Conservation (phyloP, 495 filamentous ascomycete genomes). For the Xeromyces bisporus region DNA sequence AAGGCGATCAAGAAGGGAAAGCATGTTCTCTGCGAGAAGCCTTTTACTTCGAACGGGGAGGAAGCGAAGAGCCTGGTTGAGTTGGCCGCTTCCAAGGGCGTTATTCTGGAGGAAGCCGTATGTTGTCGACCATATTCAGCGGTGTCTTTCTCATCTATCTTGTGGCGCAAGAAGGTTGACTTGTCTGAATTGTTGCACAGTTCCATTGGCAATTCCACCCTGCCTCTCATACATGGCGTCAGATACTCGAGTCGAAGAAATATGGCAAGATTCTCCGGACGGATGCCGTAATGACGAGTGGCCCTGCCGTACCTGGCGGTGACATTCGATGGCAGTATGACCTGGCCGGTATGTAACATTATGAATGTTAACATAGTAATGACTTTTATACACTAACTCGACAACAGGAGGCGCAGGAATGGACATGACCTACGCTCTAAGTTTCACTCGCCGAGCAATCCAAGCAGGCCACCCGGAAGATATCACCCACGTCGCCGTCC, state of each 20-base stretch:
- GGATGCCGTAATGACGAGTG: slow-evolving; percentile 9
- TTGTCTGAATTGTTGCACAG: slow-evolving; percentile 36
- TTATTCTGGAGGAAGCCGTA: slow-evolving; percentile 9
- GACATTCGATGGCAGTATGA: slow-evolving; percentile 41
- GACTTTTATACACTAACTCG: no score
- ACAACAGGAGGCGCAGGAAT: slow-evolving; percentile 5
- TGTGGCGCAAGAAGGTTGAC: no score
- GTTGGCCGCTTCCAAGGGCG: slow-evolving; percentile 9
- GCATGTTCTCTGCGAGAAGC: slow-evolving; percentile 44
- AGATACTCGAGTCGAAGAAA: slow-evolving; percentile 14
- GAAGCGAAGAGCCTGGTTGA: slow-evolving; percentile 32
- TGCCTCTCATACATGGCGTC: slow-evolving; percentile 17
- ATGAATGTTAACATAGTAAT: no score
- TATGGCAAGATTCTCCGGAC: slow-evolving; percentile 14
- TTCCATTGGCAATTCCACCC: slow-evolving; percentile 28
- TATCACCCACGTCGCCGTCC: slow-evolving; percentile 5
- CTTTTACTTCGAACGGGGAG: slow-evolving; percentile 29
- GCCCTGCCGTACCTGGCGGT: slow-evolving; percentile 11
- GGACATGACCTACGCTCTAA: slow-evolving; percentile 12
- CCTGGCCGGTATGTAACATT: slow-evolving; percentile 29
- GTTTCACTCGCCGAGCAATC: slow-evolving; percentile 12
- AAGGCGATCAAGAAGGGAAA: slow-evolving; percentile 35
- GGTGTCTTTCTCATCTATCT: no score
- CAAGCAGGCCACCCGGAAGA: slow-evolving; percentile 4
- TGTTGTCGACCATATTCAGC: slow-evolving; percentile 12